phyloP scores from a whole-genome alignment of 139 green algal species.

The Picochlorum sp. region DNA sequence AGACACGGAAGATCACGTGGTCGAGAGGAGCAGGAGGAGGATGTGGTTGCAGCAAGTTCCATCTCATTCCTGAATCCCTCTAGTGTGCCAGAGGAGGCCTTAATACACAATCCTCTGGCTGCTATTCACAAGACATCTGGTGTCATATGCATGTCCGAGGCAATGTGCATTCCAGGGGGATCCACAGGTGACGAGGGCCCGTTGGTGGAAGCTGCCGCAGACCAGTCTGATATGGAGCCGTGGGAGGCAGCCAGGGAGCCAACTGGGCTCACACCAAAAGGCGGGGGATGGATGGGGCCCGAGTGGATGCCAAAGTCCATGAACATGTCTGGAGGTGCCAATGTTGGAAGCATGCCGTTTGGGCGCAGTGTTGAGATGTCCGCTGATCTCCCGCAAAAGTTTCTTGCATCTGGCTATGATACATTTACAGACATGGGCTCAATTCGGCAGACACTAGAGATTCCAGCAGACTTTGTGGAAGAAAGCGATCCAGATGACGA shows the following conservation, averaged over 20 bases:
- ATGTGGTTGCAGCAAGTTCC: neutral
- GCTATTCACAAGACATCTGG: slow-evolving; percentile 11
- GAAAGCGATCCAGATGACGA: slow-evolving; percentile 44
- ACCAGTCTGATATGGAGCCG: neutral
- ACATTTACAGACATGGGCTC: slow-evolving; percentile 44
- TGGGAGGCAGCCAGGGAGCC: slow-evolving; percentile 2
- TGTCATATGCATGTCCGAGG: slow-evolving; percentile 19
- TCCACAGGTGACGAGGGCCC: neutral
- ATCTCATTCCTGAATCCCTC: neutral
- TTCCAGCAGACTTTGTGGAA: slow-evolving; percentile 37
- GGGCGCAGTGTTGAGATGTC: slow-evolving; percentile 1
- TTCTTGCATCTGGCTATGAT: neutral
- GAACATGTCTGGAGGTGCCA: slow-evolving; percentile 1
- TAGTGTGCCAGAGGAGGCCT: slow-evolving; percentile 8
- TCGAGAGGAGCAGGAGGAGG: neutral
- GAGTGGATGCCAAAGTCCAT: neutral
- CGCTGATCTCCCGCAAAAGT: neutral
- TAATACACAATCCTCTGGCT: slow-evolving; percentile 20
- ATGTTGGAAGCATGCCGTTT: neutral
- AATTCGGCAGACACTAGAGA: slow-evolving; percentile 45
- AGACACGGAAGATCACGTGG: neutral
- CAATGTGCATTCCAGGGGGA: slow-evolving; percentile 22
- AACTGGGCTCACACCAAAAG: slow-evolving; percentile 11
- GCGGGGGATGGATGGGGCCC: slow-evolving; percentile 17
- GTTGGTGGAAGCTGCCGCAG: neutral